Base-by-base conservation (phyloP, 345 rosid species). In the Rhodamnia rubescens region DNA sequence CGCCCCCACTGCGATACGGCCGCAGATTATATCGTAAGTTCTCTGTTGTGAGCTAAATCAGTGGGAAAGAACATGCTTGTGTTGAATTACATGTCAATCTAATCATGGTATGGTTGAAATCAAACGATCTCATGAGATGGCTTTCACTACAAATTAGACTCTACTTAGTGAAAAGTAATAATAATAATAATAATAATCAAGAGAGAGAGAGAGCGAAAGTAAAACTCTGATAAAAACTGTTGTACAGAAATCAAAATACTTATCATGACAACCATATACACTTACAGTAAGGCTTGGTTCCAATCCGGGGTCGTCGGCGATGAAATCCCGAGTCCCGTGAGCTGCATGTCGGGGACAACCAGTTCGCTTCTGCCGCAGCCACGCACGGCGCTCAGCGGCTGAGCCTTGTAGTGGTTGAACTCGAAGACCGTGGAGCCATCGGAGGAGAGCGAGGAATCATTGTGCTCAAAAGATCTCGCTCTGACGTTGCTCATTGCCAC, bases 271-370 rank as follows among this genome's bases (percentile, higher is more conserved):
- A 36, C 15, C 26, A 58, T 42, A 49, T 58, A 50, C 15, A 88
- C 97, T 93, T 90, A 95, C 97, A 89, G 49, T 21, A 90, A 90
- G 36, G 89, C 83, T 27, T 89, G 95, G 89, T 83, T 92, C 93
- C 93, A 92, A 49, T 91, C 92, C 1, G 90, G 86, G 0, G 89
- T 85, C 1, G 88, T 57, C 1, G 92, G 26, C 24, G 47, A 69
- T 7, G 80, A 69, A 20, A 69, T 69, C 80, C 80, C 80, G 2
- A 83, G 92, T 21, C 88, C 89, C 90, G 87, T 89, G 89, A 88
- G 85, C 85, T 89, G 93, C 85, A 93, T 86, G 52, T 89, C 82
- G 61, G 94, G 90, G 87, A 90, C 93, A 82, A 91, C 85, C 90
- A 92, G 86, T 86, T 87, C 40, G 85, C 85, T 61, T 84, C 81